Evolutionary conservation across 163 green algal genomes (phyloP).

Genomic region (Coccomyxa subellipsoidea): DNA sequence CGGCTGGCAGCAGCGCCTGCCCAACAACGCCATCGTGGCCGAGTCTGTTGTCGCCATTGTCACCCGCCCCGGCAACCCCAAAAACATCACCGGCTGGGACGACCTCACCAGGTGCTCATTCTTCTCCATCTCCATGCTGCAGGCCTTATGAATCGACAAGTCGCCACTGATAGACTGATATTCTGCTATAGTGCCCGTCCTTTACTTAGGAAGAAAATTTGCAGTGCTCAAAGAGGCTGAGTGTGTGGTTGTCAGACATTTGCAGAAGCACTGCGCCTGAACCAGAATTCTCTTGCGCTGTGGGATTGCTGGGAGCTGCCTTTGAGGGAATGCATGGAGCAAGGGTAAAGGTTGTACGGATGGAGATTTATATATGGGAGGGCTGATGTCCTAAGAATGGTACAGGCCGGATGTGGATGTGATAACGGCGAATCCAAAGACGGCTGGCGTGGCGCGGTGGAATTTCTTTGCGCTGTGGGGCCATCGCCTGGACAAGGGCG

Average conservation of each 20-base stretch:
- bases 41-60: constrained; percentile 66
- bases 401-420: constrained; percentile 53
- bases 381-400: background rate
- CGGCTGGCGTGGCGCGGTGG: constrained; percentile 83
- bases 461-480: constrained; percentile 88
- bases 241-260: too few species aligned
- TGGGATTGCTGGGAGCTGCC: too few species aligned
- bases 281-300: too few species aligned
- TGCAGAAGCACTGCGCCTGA: too few species aligned
- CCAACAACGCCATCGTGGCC: constrained; percentile 43
- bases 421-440: constrained; percentile 85
- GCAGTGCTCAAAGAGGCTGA: too few species aligned
- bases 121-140: too few species aligned
- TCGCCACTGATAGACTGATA: too few species aligned
- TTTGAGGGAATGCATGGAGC: background rate
- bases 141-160: too few species aligned
- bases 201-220: too few species aligned
- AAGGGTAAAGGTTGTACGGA: background rate
- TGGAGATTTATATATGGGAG: background rate
- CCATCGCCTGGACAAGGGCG: constrained; percentile 47
- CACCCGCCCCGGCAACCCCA: constrained; percentile 62
- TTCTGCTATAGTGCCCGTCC: too few species aligned
- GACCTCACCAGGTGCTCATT: constrained; percentile 51
- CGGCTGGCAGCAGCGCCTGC: constrained; percentile 47
- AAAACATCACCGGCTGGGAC: constrained; percentile 64